Conservation (phyloP, 78 protist genomes). For the Paulinella micropora region DNA sequence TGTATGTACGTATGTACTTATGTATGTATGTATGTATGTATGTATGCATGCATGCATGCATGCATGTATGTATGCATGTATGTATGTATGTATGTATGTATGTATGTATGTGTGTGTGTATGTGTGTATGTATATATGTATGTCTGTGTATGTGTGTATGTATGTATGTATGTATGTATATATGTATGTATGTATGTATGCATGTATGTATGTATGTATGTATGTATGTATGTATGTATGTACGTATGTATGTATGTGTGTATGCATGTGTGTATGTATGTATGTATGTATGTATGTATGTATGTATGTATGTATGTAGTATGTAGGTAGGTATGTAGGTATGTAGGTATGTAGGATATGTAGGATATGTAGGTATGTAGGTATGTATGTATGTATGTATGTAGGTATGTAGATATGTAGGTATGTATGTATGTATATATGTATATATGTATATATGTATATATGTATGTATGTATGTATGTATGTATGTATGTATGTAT, state of each 20-base stretch:
- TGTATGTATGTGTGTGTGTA: neutral
- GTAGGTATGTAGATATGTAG: no score
- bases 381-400: no score
- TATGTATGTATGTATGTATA: no score
- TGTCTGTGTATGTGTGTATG: no score
- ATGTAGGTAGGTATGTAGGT: no score
- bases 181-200: neutral
- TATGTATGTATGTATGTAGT: no score
- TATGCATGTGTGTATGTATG: neutral
- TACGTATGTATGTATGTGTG: neutral
- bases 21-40: no score
- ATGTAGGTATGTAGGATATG: no score
- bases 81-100: neutral
- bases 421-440: no score
- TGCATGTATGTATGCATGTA: neutral
- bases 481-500: neutral
- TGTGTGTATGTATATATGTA: no score
- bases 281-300: neutral
- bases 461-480: neutral
- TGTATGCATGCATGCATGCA: neutral
- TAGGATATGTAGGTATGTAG: no score
- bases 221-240: neutral
- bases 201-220: neutral
- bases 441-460: neutral
- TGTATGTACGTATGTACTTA: no score